These are phyloP conservation scores for Paecilomyces sp. DNA, from an alignment of 2,329 filamentous ascomycete species.

Conservation along the genomic window DNA sequence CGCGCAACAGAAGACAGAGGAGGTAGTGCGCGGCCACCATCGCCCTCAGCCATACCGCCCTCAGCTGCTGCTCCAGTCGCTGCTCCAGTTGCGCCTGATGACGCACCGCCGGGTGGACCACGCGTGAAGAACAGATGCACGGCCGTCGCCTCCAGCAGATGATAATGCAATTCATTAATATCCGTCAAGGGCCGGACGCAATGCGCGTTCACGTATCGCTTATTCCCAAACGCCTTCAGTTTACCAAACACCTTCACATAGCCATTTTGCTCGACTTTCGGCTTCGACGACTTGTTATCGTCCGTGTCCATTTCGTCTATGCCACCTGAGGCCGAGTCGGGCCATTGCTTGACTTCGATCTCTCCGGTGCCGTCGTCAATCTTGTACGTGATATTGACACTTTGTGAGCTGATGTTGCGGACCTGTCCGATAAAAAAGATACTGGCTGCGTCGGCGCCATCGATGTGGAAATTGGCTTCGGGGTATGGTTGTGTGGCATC, in stretches of 20 bases:
- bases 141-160: constrained; percentile 81
- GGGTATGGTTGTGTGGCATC: constrained; percentile 72
- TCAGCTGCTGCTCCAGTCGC: constrained; percentile 42
- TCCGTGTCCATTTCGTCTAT: constrained; percentile 39
- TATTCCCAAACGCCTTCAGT: constrained; percentile 76
- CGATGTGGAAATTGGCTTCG: constrained; percentile 73
- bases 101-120: constrained; percentile 47
- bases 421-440: constrained; percentile 87
- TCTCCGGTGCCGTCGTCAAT: constrained; percentile 91
- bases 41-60: constrained; percentile 28
- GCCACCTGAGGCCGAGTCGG: constrained; percentile 34
- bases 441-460: constrained; percentile 65
- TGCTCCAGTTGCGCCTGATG: constrained; percentile 39
- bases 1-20: constrained; percentile 52
- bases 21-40: constrained; percentile 32
- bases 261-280: constrained; percentile 60
- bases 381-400: constrained; percentile 86
- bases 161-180: constrained; percentile 88
- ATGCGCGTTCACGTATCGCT: constrained; percentile 72
- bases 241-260: constrained; percentile 84
- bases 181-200: constrained; percentile 73
- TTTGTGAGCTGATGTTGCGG: constrained; percentile 74
- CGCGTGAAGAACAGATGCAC: constrained; percentile 79
- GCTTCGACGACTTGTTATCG: constrained; percentile 33
- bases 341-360: constrained; percentile 62